A percentile compares a stretch with the other conserved stretches of the same genome.
Conservation (phyloP, 2,329 filamentous ascomycete genomes). For the Hypoxylon rubiginosum region DNA sequence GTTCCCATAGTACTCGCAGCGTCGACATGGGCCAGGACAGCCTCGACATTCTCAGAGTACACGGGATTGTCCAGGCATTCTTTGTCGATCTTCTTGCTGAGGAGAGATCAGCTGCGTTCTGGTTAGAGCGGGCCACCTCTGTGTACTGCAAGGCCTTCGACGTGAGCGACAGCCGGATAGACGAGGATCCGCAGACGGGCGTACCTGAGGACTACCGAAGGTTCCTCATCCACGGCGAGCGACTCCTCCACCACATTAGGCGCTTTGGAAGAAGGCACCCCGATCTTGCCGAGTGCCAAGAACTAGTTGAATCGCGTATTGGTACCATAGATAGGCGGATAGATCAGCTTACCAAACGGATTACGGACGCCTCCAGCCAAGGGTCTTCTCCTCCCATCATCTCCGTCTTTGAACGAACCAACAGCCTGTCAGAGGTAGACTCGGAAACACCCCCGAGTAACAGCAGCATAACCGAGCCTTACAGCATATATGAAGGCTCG, state of each 20-base stretch:
- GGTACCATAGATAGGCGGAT: conserved; percentile 58
- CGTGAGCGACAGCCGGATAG: conserved; percentile 59
- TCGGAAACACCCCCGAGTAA: conserved; percentile 58
- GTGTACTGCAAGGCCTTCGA: conserved; percentile 66
- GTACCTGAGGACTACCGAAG: conserved; percentile 67
- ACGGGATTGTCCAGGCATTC: conserved; percentile 67
- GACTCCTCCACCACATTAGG: conserved; percentile 60
- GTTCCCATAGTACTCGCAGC: conserved; percentile 58
- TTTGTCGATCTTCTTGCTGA: conserved; percentile 62
- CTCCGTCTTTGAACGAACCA: conserved; percentile 66
- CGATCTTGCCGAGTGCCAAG: conserved; percentile 49
- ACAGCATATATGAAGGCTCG: conserved; percentile 44
- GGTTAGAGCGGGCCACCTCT: conserved; percentile 62
- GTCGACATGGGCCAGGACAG: conserved; percentile 60
- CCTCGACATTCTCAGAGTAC: conserved; percentile 64
- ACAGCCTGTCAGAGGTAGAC: conserved; percentile 62
- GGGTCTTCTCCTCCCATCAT: conserved; percentile 53
- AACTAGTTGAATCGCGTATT: conserved; percentile 55
- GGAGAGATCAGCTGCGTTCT: conserved; percentile 59
- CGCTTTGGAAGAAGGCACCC: conserved; percentile 54
- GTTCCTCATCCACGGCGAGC: conserved; percentile 65
- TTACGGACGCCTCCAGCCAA: conserved; percentile 56
- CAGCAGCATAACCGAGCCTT: conserved; percentile 49
- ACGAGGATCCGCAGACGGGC: conserved; percentile 57
- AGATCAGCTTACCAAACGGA: conserved; percentile 58